Base-by-base conservation (phyloP, 257 asterid species). In the Cinchona pubescens region DNA sequence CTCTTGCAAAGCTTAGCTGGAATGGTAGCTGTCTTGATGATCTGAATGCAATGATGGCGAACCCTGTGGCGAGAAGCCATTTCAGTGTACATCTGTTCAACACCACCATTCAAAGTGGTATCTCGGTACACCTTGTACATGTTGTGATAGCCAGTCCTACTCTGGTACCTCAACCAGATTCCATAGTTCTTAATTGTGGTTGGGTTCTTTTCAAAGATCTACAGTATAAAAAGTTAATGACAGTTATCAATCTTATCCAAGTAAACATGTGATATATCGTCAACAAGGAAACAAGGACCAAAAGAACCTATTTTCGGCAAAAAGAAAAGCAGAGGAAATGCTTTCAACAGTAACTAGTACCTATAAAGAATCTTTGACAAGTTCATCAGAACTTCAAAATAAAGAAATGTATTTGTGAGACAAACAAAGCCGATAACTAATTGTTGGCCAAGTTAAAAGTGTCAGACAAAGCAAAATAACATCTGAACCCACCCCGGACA, bases 11-110 rank as follows among this genome's bases (percentile, higher is more conserved):
- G 96, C 85, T 89, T 92, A 5, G 96, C 96, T 0, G 96, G 91
- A 48, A 92, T 81, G 16, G 97, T 92, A 71, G 97, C 96, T 1
- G 97, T 92, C 89, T 90, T 92, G 84, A 92, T 90, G 68, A 92
- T 92, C 80, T 92, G 97, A 77, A 92, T 92, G 80, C 97, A 90
- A 29, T 88, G 97, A 56, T 30, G 61, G 29, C 97, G 97, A 71
- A 92, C 97, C 78, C 97, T 83, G 78, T 90, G 97, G 27, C 97
- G 97, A 46, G 97, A 92, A 71, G 97, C 97, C 97, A 92, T 92
- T 88, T 92, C 97, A 15, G 89, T 90, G 78, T 92, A 92, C 98
- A 92, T 92, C 84, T 92, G 98, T 81, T 91, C 97, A 32, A 90
- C 94, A 7, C 78, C 91, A 10, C 97, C 97, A n/a, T 92, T 92